Evolutionary conservation across 163 green algal genomes (phyloP).

Genomic region (Prototheca wickerhamii): DNA sequence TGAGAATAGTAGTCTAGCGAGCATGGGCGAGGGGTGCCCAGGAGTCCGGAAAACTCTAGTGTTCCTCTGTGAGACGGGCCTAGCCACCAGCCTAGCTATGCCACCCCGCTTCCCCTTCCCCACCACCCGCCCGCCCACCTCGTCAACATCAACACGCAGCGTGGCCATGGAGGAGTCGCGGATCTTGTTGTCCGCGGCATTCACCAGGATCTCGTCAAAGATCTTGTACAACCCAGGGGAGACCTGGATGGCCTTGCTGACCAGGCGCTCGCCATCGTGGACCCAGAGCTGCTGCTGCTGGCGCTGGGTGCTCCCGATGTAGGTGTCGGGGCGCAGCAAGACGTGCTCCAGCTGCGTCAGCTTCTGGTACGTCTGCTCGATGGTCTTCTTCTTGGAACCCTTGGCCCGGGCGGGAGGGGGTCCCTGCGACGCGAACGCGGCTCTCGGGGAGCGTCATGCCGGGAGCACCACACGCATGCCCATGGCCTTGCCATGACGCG

Average conservation of each 20-base stretch:
- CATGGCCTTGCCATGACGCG: too few species aligned
- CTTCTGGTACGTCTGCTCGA: conserved; percentile 98
- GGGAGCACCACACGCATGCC: too few species aligned
- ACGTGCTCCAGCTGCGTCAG: conserved; percentile 98
- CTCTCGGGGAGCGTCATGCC: too few species aligned
- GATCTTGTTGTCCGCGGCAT: conserved; percentile 97
- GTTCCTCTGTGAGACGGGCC: too few species aligned
- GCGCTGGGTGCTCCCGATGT: conserved; percentile 76
- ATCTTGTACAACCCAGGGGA: conserved; percentile 99
- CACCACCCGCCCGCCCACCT: conserved; percentile 34
- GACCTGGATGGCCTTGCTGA: conserved; percentile 56
- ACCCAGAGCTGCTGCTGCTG: conserved; percentile 76
- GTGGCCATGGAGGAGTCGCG: conserved; percentile 78
- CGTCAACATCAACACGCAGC: conserved; percentile 75
- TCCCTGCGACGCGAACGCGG: too few species aligned
- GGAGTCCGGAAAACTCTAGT: too few species aligned
- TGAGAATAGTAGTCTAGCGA: not conserved
- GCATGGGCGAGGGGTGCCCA: not conserved
- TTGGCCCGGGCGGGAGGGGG: too few species aligned
- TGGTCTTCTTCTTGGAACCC: conserved; percentile 18
- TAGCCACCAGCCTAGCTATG: too few species aligned
- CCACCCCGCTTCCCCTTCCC: not conserved
- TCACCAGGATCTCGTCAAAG: conserved; percentile 99
- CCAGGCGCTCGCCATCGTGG: conserved; percentile 73
- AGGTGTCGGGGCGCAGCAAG: conserved; percentile 95